Evolutionary conservation across 768 basidiomycete species (phyloP).

Genomic region (Peribolospora kevripleyi): DNA sequence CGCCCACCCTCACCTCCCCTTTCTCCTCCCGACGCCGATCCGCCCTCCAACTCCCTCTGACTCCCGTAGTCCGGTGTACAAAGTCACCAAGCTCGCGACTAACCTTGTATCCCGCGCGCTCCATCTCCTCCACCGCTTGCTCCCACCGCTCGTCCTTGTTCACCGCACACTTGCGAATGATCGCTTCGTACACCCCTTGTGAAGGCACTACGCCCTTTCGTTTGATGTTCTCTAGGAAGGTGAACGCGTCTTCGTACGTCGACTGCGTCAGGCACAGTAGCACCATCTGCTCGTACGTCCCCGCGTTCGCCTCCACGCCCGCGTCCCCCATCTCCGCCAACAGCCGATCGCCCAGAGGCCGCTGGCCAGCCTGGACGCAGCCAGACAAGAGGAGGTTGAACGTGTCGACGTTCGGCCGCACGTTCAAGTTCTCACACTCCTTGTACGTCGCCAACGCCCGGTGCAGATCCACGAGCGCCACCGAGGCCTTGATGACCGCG

Average conservation of each 20-base stretch:
- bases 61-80: too few species aligned
- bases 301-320: slow-evolving; percentile 31
- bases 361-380: slow-evolving; percentile 35
- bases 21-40: too few species aligned
- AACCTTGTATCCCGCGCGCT: too few species aligned
- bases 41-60: too few species aligned
- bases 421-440: slow-evolving; percentile 30
- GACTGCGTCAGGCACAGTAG: slow-evolving; percentile 42
- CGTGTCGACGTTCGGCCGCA: slow-evolving; percentile 36
- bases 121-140: too few species aligned
- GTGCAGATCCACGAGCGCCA: slow-evolving; percentile 39
- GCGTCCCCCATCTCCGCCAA: slow-evolving; percentile 40
- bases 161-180: slow-evolving; percentile 32
- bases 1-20: too few species aligned
- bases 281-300: slow-evolving; percentile 45
- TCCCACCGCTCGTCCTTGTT: too few species aligned
- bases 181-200: slow-evolving; percentile 30
- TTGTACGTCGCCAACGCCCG: slow-evolving; percentile 58
- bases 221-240: slow-evolving; percentile 76
- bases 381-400: slow-evolving; percentile 46
- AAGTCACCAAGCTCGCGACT: too few species aligned
- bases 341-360: slow-evolving; percentile 41
- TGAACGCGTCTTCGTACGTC: slow-evolving; percentile 64
- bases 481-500: slow-evolving; percentile 38
- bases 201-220: slow-evolving; percentile 31